Evolutionary conservation across 768 basidiomycete genomes (phyloP).

Genomic region (Boletus sensibilis): DNA sequence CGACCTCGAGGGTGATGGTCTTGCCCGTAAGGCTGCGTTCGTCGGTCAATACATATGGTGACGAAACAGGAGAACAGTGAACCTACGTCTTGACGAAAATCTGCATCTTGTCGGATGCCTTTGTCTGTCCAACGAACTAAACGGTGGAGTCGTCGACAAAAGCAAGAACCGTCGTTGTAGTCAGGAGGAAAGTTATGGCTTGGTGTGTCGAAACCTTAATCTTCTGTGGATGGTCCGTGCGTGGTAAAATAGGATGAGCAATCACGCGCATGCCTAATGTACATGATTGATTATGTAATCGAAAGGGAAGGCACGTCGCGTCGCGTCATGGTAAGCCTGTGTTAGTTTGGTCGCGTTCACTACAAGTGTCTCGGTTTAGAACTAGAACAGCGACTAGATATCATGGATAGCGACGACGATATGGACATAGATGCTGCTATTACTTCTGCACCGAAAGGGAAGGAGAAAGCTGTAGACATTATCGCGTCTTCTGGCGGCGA

Average conservation of each 20-base stretch:
- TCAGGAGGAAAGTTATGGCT: conserved; percentile 18
- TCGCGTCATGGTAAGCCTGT: conserved; percentile 29
- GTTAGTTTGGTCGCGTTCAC: background rate
- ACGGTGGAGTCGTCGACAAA: conserved; percentile 94
- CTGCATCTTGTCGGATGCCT: conserved; percentile 83
- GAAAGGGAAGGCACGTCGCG: conserved; percentile 1
- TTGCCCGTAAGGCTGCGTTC: conserved; percentile 88
- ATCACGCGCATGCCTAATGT: conserved; percentile 14
- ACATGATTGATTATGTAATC: conserved; percentile 2
- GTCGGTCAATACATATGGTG: conserved; percentile 1
- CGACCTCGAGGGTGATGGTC: conserved; percentile 97
- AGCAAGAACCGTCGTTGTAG: conserved; percentile 53
- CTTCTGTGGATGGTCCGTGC: conserved; percentile 47
- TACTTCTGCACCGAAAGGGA: conserved; percentile 53
- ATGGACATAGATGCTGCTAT: conserved; percentile 43
- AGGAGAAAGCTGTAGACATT: conserved; percentile 58
- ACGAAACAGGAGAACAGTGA: background rate
- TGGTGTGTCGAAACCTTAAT: conserved; percentile 28
- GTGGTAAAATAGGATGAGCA: conserved; percentile 14
- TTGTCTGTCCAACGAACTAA: conserved; percentile 86
- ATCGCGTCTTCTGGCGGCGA: conserved; percentile 50
- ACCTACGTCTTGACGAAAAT: conserved; percentile 97
- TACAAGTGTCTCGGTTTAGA: background rate
- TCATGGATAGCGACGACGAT: conserved; percentile 59
- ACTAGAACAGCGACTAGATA: background rate